Conservation (phyloP, 805 yeast species). For the Candida ortonii region DNA sequence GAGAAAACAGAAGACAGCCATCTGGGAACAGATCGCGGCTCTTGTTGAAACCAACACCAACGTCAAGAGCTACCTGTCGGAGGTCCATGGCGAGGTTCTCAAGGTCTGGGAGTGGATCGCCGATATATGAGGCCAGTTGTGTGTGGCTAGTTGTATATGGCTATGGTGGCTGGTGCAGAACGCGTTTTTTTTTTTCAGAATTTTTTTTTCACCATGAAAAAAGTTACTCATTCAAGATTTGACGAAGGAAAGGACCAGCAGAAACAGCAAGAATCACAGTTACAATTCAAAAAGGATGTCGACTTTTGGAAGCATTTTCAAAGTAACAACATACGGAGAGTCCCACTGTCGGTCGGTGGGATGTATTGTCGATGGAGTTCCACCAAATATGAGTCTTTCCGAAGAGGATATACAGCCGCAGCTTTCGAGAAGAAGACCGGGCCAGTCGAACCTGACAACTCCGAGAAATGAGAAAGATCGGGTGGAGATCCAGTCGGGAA, state of each 20-base stretch:
- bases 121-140: conserved; percentile 28
- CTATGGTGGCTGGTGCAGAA: not conserved
- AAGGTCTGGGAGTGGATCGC: conserved; percentile 87
- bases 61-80: conserved; percentile 59
- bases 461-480: conserved; percentile 95
- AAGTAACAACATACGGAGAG: conserved; percentile 96
- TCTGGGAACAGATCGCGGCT: conserved; percentile 59
- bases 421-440: conserved; percentile 95
- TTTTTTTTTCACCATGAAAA: not conserved
- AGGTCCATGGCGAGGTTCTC: conserved; percentile 83
- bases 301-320: conserved; percentile 60
- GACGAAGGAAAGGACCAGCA: not conserved
- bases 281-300: conserved; percentile 48
- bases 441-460: conserved; percentile 87
- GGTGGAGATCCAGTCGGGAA: conserved; percentile 92
- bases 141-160: too few relatives aligned
- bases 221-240: conserved; percentile 2
- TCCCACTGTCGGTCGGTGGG: conserved; percentile 98
- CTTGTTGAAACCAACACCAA: conserved; percentile 65
- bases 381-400: conserved; percentile 84
- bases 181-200: conserved; percentile 1
- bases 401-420: conserved; percentile 95
- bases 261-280: conserved; percentile 1
- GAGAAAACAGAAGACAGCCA: conserved; percentile 38
- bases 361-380: conserved; percentile 97